These are phyloP conservation scores for Fusarium illudens DNA, from an alignment of 2,329 filamentous ascomycete species.

Conservation along the genomic window DNA sequence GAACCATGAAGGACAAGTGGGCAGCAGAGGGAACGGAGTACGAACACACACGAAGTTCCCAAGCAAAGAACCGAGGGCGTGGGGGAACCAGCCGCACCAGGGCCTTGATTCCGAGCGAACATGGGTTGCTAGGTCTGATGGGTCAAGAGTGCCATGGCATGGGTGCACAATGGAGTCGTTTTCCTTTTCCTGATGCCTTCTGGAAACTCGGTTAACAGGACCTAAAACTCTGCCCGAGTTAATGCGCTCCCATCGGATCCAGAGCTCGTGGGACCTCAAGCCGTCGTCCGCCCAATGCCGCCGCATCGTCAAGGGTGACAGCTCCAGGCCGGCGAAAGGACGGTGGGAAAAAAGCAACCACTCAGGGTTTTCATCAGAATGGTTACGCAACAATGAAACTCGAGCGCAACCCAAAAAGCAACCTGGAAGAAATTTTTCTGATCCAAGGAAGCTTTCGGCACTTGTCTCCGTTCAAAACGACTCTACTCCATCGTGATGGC, in stretches of 20 bases:
- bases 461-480: background rate
- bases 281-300: background rate
- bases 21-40: constrained; percentile 15
- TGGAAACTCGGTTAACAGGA: constrained; percentile 30
- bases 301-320: constrained; percentile 2
- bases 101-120: constrained; percentile 13
- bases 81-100: constrained; percentile 10
- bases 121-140: constrained; percentile 18
- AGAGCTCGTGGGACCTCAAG: constrained; percentile 3
- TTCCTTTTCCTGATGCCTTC: constrained; percentile 23
- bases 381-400: constrained; percentile 7
- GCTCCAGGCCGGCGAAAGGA: background rate
- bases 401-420: constrained; percentile 1
- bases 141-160: background rate
- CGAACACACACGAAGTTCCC: constrained; percentile 5
- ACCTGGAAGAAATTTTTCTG: background rate
- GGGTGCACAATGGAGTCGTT: constrained; percentile 6
- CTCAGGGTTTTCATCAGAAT: background rate
- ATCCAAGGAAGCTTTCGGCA: constrained; percentile 2
- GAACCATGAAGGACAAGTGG: background rate
- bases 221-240: background rate
- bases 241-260: constrained; percentile 4
- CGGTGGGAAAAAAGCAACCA: constrained; percentile 1
- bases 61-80: constrained; percentile 23
- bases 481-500: background rate